phyloP scores from a whole-genome alignment of 345 rosid genomes.

The Eucalyptus sideroxylon region DNA sequence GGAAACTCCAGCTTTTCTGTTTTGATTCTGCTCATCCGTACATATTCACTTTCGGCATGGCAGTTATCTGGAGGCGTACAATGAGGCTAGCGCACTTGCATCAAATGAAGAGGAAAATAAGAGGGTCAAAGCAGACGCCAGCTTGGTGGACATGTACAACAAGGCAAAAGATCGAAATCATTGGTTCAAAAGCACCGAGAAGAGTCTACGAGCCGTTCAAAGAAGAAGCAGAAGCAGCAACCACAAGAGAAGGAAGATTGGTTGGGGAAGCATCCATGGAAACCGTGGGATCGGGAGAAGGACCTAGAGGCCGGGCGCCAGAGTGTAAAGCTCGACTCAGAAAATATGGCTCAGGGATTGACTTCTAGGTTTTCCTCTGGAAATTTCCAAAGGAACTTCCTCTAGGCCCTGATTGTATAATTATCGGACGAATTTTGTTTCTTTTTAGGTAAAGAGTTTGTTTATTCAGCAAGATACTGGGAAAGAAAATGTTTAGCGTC shows the following conservation, averaged over 20 bases:
- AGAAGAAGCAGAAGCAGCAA: constrained; percentile 49
- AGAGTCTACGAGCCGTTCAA: constrained; percentile 23
- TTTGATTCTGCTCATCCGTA: not conserved
- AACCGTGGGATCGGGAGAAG: constrained; percentile 95
- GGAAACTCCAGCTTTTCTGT: not conserved
- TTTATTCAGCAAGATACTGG: not conserved
- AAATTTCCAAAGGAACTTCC: constrained; percentile 70
- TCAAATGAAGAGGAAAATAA: constrained; percentile 54
- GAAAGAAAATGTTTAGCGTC: not conserved
- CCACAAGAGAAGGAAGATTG: constrained; percentile 59
- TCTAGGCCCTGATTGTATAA: constrained; percentile 1
- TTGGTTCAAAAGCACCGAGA: constrained; percentile 75
- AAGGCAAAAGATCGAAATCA: constrained; percentile 76
- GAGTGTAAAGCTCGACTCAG: constrained; percentile 50
- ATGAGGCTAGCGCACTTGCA: constrained; percentile 69
- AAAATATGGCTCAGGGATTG: constrained; percentile 59
- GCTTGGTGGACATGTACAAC: constrained; percentile 81
- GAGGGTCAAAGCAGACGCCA: constrained; percentile 44
- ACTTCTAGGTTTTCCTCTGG: constrained; percentile 79
- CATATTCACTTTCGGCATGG: not conserved
- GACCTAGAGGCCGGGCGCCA: constrained; percentile 75
- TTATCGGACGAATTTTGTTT: not conserved
- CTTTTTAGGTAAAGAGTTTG: not conserved
- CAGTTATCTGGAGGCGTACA: constrained; percentile 87
- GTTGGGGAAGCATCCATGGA: constrained; percentile 90